These are phyloP conservation scores for Trichothecium roseum DNA, from an alignment of 2,329 filamentous ascomycete species.

Conservation along the genomic window DNA sequence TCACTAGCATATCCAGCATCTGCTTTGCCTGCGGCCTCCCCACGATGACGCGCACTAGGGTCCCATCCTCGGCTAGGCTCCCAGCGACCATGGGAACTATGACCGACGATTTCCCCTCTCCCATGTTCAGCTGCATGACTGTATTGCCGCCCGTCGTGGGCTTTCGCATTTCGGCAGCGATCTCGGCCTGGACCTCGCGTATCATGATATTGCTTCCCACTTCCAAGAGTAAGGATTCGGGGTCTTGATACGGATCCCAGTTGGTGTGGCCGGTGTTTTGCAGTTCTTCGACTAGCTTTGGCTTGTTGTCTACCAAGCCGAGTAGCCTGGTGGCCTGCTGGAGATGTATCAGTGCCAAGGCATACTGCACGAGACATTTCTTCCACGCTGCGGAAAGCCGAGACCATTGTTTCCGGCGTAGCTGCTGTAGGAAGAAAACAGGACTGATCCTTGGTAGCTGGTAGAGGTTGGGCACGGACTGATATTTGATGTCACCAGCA, in stretches of 20 bases:
- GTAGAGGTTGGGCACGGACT: neutral
- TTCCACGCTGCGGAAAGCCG: conserved; percentile 21
- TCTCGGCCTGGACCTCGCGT: conserved; percentile 45
- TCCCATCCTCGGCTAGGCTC: conserved; percentile 36
- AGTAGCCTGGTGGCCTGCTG: conserved; percentile 33
- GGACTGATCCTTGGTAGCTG: conserved; percentile 19
- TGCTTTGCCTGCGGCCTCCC: conserved; percentile 51
- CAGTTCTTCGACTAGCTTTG: conserved; percentile 29
- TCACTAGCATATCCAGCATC: conserved; percentile 45
- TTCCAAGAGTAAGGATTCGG: conserved; percentile 55
- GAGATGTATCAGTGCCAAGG: conserved; percentile 23
- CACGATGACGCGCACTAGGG: conserved; percentile 48
- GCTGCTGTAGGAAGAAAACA: conserved; percentile 21
- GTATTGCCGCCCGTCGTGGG: conserved; percentile 30
- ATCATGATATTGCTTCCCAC: conserved; percentile 53
- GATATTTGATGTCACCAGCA: too few relatives aligned
- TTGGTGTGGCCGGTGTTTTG: conserved; percentile 41
- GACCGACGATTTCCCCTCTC: conserved; percentile 59
- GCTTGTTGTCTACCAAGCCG: conserved; percentile 8
- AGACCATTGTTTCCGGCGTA: conserved; percentile 16
- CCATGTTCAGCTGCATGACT: conserved; percentile 62
- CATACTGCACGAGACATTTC: conserved; percentile 26
- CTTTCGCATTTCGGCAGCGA: conserved; percentile 49
- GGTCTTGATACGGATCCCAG: conserved; percentile 40
- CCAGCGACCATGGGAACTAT: conserved; percentile 56